Evolutionary conservation across 345 rosid species (phyloP), one percentile per base, ranked within the genome.

Genomic region (Gossypium turneri): DNA sequence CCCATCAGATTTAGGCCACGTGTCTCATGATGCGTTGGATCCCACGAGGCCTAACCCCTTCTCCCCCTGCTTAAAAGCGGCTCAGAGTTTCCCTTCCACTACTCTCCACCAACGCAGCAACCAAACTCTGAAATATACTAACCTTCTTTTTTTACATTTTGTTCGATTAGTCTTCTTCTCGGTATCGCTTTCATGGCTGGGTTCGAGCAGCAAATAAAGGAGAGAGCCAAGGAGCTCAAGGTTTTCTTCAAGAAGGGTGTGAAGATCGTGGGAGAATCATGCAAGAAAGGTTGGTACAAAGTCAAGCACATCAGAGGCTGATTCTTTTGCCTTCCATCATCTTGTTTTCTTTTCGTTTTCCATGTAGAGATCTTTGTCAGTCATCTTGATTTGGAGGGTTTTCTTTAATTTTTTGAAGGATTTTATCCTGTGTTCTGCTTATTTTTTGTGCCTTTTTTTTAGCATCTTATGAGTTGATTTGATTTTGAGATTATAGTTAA

Each of bases 221-320:
- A 77, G 78, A 87, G 94, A 81, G 96, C 97, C 22, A 73, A 47
- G 59, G 94, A 81, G 82, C 90, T 94, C 59, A 88, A 83, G 83
- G 66, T 75, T 62, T 70, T 90, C 0, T 79, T 92, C 78, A 83
- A 89, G 86, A 92, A 87, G 75, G 88, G 99, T 0, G 81, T 91
- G 55, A 94, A 83, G 90, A 82, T 91, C 55, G 90, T 94, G 44
- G 86, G 90, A 12, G 86, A 85, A 3, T 87, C 94, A 48, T 88
- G 95, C 85, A 94, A 90, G 87, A 92, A 92, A 79, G 98, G 98
- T 1, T 94, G 97, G 98, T 38, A 50, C 80, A 94, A 92, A 80
- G 92, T 94, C 77, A 94, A 90, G 86, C 82, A 87, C 69, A 79
- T 89, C 70, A 90, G 84, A 73, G 85, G 90, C 73, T 53, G 63